These are phyloP conservation scores for Dactylellina cionopaga DNA, from an alignment of 2,329 filamentous ascomycete species.

Conservation along the genomic window DNA sequence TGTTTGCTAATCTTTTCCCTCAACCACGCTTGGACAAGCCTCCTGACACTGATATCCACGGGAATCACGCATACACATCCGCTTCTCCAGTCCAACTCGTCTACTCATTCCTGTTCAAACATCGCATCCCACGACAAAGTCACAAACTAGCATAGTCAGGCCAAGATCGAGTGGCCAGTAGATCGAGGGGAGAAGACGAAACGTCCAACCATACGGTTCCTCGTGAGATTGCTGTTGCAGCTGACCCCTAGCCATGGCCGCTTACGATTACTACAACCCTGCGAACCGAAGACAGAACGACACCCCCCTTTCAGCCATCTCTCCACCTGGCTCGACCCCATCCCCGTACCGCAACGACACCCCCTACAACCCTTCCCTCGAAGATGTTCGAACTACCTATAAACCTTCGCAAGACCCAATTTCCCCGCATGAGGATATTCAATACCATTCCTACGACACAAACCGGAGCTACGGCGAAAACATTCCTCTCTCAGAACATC, in stretches of 20 bases:
- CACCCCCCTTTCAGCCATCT: slow-evolving; percentile 42
- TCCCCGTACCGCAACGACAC: slow-evolving; percentile 20
- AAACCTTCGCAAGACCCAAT: slow-evolving; percentile 47
- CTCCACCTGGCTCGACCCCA: slow-evolving; percentile 16
- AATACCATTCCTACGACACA: slow-evolving; percentile 17
- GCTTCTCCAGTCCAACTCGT: slow-evolving; percentile 22
- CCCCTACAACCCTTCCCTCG: slow-evolving; percentile 51
- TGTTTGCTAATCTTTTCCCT: slow-evolving; percentile 5
- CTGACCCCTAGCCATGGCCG: slow-evolving; percentile 53
- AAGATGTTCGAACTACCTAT: slow-evolving; percentile 48
- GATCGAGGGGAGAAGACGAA: slow-evolving; percentile 2
- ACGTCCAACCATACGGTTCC: slow-evolving; percentile 12
- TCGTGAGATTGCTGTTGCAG: slow-evolving; percentile 16
- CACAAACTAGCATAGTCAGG: slow-evolving; percentile 7
- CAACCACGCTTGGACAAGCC: slow-evolving; percentile 26
- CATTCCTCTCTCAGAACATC: slow-evolving; percentile 51
- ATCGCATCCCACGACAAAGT: slow-evolving; percentile 20
- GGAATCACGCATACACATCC: slow-evolving; percentile 32
- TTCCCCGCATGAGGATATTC: slow-evolving; percentile 32
- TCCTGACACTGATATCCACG: slow-evolving; percentile 34
- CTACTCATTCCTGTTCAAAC: slow-evolving; percentile 16
- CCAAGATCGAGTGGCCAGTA: neutral
- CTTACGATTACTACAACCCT: slow-evolving; percentile 61
- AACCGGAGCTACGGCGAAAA: slow-evolving; percentile 38
- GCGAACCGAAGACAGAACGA: slow-evolving; percentile 31